phyloP scores from a whole-genome alignment of 1,139 yeast species.

The Taphrina betulina region DNA sequence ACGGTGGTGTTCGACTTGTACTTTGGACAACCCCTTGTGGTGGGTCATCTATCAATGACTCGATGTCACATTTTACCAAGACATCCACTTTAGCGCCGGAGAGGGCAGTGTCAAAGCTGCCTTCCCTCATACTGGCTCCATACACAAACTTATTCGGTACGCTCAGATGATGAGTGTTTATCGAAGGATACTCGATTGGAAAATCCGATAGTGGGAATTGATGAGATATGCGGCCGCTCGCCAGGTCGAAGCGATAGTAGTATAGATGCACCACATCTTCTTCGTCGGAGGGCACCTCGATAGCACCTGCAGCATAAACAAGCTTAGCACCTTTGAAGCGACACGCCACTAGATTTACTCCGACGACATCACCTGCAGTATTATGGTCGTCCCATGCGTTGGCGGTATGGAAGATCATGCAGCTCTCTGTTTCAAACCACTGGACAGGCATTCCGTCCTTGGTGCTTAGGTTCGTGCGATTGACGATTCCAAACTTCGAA shows the following conservation, averaged over 20 bases:
- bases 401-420: slow-evolving; percentile 33
- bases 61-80: slow-evolving; percentile 29
- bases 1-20: slow-evolving; percentile 24
- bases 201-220: slow-evolving; percentile 30
- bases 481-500: slow-evolving; percentile 26
- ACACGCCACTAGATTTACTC: slow-evolving; percentile 27
- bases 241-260: slow-evolving; percentile 32
- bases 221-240: slow-evolving; percentile 15
- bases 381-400: slow-evolving; percentile 33
- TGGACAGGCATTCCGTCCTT: slow-evolving; percentile 1
- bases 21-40: slow-evolving; percentile 11
- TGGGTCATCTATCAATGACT: slow-evolving; percentile 18
- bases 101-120: slow-evolving; percentile 31
- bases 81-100: slow-evolving; percentile 33
- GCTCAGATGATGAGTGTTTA: slow-evolving; percentile 25
- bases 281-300: slow-evolving; percentile 17
- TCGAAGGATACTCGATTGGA: slow-evolving; percentile 34
- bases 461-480: slow-evolving; percentile 1
- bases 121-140: slow-evolving; percentile 29
- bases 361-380: slow-evolving; percentile 15
- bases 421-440: slow-evolving; percentile 31
- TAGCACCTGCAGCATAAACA: slow-evolving; percentile 32
- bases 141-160: slow-evolving; percentile 22
- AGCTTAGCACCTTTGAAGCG: slow-evolving; percentile 33
- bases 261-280: slow-evolving; percentile 31